phyloP scores from a whole-genome alignment of 1,284 basidiomycete species.

The Sanghuangporus sanghuang region DNA sequence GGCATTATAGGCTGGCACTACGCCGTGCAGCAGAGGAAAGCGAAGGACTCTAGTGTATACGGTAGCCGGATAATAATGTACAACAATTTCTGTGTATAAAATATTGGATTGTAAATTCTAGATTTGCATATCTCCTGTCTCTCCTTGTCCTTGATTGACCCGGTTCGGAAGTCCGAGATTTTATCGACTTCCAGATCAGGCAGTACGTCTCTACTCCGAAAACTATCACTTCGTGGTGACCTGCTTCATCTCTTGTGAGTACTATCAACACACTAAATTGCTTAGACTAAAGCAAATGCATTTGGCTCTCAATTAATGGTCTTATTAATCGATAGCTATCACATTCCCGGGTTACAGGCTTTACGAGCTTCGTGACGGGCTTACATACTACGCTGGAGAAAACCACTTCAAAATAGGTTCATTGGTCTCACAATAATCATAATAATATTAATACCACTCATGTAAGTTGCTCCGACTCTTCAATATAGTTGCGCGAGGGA shows the following conservation, averaged over 20 bases:
- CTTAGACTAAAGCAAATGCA: neutral
- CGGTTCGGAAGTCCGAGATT: neutral
- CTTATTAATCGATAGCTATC: neutral
- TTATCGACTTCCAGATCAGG: neutral
- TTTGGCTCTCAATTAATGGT: neutral
- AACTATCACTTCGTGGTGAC: neutral
- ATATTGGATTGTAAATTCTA: too few species aligned
- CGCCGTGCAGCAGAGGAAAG: conserved; percentile 15
- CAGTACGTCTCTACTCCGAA: neutral
- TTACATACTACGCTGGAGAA: neutral
- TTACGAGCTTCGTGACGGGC: neutral
- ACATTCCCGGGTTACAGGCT: neutral
- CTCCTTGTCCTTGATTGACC: neutral
- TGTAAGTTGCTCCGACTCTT: neutral
- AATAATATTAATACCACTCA: neutral
- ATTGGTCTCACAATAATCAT: neutral
- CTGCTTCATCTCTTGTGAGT: neutral
- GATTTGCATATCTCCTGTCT: too few species aligned
- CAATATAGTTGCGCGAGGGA: neutral
- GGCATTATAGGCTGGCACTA: conserved; percentile 31
- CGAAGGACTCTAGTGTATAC: too few species aligned
- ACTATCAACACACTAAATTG: neutral
- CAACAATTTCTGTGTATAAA: too few species aligned
- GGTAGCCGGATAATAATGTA: too few species aligned
- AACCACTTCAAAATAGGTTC: neutral